Conservation (phyloP, 2,329 filamentous ascomycete genomes). For the Colletotrichum coccodes region DNA sequence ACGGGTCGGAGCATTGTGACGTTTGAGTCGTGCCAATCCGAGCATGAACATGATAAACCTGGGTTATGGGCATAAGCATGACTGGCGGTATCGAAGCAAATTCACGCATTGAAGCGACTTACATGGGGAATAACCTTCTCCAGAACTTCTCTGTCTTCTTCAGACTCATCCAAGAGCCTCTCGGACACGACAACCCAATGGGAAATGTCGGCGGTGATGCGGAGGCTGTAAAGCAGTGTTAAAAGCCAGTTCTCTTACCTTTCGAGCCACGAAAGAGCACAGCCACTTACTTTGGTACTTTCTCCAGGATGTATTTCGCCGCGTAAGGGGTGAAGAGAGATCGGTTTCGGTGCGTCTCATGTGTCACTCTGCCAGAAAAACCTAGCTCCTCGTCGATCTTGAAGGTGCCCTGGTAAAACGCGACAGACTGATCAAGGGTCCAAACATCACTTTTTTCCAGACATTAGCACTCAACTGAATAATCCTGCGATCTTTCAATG, state of each 20-base stretch:
- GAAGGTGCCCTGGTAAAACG: slow-evolving; percentile 44
- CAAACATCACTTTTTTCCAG: slow-evolving; percentile 40
- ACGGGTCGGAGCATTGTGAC: slow-evolving; percentile 47
- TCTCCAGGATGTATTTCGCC: slow-evolving; percentile 39
- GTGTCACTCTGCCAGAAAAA: slow-evolving; percentile 40
- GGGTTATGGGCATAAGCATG: not conserved
- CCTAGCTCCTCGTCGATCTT: slow-evolving; percentile 43
- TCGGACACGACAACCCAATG: slow-evolving; percentile 39
- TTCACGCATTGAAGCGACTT: slow-evolving; percentile 12
- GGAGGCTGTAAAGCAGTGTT: slow-evolving; percentile 25
- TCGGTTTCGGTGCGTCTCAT: slow-evolving; percentile 46
- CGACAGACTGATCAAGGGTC: slow-evolving; percentile 43
- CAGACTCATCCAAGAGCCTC: not conserved
- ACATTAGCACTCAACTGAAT: not conserved
- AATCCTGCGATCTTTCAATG: not conserved
- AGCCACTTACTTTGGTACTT: slow-evolving; percentile 41
- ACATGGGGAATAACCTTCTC: slow-evolving; percentile 42
- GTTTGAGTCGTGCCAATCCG: slow-evolving; percentile 48
- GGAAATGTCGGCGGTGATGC: slow-evolving; percentile 40
- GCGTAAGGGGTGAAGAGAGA: slow-evolving; percentile 44
- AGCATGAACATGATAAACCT: slow-evolving; percentile 47
- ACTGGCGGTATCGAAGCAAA: not conserved
- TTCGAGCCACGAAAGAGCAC: not conserved
- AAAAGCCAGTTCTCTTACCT: too few species aligned
- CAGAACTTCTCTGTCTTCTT: slow-evolving; percentile 28